Percentiles rank a stretch among this genome's conserved stretches.
Evolutionary conservation across 768 basidiomycete genomes (phyloP).

Genomic region (Phaeotremella skinneri): DNA sequence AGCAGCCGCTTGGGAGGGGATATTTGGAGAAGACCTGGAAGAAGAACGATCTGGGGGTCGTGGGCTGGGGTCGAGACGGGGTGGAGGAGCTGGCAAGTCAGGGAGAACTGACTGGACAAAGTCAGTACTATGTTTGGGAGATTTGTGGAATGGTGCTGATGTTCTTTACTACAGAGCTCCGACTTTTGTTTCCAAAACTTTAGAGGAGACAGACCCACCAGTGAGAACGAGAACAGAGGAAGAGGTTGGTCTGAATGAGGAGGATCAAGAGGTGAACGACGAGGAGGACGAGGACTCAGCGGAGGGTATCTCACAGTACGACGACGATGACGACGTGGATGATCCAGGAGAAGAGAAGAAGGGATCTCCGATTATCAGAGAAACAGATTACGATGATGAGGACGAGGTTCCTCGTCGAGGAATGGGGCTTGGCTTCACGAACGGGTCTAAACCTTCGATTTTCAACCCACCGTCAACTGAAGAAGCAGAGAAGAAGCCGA

Average conservation of each 20-base stretch:
- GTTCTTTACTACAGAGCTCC: slow-evolving; percentile 38
- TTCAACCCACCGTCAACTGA: slow-evolving; percentile 5
- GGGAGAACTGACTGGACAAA: slow-evolving; percentile 39
- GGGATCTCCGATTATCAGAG: slow-evolving; percentile 1
- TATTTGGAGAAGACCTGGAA: slow-evolving; percentile 48
- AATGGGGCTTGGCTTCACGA: slow-evolving; percentile 19
- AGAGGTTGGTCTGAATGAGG: not conserved
- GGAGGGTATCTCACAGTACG: slow-evolving; percentile 9
- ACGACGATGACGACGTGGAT: slow-evolving; percentile 8
- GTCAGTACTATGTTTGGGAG: slow-evolving; percentile 2
- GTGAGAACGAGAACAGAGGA: not conserved
- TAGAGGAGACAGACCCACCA: slow-evolving; percentile 1
- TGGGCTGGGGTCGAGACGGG: slow-evolving; percentile 26
- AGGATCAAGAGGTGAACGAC: slow-evolving; percentile 9
- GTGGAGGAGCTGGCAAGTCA: slow-evolving; percentile 21
- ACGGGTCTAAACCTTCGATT: slow-evolving; percentile 8
- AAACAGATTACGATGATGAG: slow-evolving; percentile 7
- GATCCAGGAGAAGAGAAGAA: not conserved
- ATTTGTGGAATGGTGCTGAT: not conserved
- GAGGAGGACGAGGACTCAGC: slow-evolving; percentile 12
- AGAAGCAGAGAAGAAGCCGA: slow-evolving; percentile 2
- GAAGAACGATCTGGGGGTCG: slow-evolving; percentile 22
- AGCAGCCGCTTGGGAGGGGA: slow-evolving; percentile 48
- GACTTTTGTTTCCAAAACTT: slow-evolving; percentile 36
- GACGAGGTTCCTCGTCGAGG: slow-evolving; percentile 10